Conservation (phyloP, 345 rosid genomes). For the Euphorbia pulcherrima region DNA sequence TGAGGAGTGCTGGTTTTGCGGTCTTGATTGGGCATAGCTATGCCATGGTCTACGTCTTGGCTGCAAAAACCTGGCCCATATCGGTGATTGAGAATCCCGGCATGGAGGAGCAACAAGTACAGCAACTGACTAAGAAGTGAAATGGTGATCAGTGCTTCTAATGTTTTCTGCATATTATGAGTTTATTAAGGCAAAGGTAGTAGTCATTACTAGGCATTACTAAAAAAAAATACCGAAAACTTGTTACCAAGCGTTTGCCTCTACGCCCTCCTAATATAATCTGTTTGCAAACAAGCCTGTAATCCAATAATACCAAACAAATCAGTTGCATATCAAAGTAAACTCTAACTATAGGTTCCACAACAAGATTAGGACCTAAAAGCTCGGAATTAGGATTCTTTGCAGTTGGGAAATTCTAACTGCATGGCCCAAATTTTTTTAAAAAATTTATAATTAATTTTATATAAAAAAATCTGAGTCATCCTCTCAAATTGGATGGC, state of each 20-base stretch:
- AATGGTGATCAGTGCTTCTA: conserved; percentile 29
- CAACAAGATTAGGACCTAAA: no score
- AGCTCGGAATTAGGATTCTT: no score
- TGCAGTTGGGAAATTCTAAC: no score
- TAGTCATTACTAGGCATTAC: no score
- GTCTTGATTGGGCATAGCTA: not conserved
- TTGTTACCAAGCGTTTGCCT: conserved; percentile 38
- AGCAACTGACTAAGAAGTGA: conserved; percentile 31
- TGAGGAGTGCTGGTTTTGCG: not conserved
- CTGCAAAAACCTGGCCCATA: conserved; percentile 16
- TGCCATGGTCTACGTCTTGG: conserved; percentile 12
- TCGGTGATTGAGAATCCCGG: conserved; percentile 9
- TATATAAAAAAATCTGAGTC: no score
- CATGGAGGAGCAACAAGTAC: conserved; percentile 25
- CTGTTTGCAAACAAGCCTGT: conserved; percentile 31
- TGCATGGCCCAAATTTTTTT: no score
- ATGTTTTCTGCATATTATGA: conserved; percentile 31
- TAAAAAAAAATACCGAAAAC: not conserved
- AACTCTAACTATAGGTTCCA: no score
- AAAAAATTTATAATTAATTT: no score
- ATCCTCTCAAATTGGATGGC: no score
- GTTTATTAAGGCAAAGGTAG: no score
- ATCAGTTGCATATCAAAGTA: no score
- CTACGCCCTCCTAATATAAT: conserved; percentile 38
- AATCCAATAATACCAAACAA: not conserved